Base-by-base conservation (phyloP, 495 filamentous ascomycete species). In the Penicillium alfredii region DNA sequence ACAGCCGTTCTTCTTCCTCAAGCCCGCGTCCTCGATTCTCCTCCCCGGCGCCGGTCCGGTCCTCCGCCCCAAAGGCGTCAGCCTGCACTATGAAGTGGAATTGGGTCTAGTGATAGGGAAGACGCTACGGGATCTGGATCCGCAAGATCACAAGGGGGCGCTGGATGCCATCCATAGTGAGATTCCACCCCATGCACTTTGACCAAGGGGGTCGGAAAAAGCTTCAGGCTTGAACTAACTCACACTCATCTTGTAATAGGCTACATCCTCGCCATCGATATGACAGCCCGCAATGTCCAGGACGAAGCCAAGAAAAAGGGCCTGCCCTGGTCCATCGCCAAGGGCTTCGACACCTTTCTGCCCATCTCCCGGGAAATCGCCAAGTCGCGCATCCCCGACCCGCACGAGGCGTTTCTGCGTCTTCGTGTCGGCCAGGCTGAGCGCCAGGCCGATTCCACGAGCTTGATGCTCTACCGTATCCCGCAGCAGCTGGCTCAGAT, bases 1-100 rank as follows among this genome's bases (percentile, higher is more conserved):
- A 60, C 84, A 93, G 56, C 92, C 93, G 4, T 96, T 99, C 67
- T 99, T 94, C 80, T 99, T 99, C 77, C 76, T 95, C 42, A 99
- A 99, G 73, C 93, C 92, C 4, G 56, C 87, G 0, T 79, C 80
- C 35, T 80, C 87, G 11, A 81, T 99, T 44, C 75, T 95, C 1
- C 71, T 80, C 10, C 88, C 89, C 2, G 69, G 71, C 24, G 69
- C 72, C 17, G 89, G 93, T 4, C 84, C 88, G n/a, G 78, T 95
- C 23, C 77, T 94, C 35, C 77, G 80, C 24, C 92, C 92, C 11
- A 71, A 64, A 40, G 90, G 89, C 42, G 80, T 87, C 24, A 82
- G 77, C 35, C 69, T 95, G 28, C 90, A 97, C 64, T 94, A 94
- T 71, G 92, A 99, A 60, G 84, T 97, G 32, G 92, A 99, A 66